Conservation (phyloP, 345 rosid genomes). For the Aquilaria malaccensis region DNA sequence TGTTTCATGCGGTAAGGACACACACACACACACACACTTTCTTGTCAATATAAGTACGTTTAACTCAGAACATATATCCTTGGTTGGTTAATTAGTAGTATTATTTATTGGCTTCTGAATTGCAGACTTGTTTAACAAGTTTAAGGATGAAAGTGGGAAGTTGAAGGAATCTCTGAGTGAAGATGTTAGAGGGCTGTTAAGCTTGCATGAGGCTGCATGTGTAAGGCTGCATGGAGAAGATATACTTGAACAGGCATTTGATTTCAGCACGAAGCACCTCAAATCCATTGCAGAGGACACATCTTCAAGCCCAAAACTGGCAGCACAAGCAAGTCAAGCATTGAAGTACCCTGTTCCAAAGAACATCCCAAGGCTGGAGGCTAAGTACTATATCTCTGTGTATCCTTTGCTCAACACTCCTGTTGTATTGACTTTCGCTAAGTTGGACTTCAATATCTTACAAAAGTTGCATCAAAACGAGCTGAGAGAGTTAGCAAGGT, state of each 20-base stretch:
- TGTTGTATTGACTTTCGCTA: constrained; percentile 18
- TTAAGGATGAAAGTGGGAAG: constrained; percentile 18
- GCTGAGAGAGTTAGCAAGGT: constrained; percentile 13
- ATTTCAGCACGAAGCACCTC: constrained; percentile 15
- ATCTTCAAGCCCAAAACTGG: neutral
- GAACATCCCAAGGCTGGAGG: constrained; percentile 16
- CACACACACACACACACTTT: too few species aligned
- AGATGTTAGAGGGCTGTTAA: constrained; percentile 18
- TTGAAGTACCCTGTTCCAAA: constrained; percentile 10
- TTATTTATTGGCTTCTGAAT: too few species aligned
- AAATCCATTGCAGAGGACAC: neutral
- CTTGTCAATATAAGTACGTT: too few species aligned
- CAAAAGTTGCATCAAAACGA: constrained; percentile 22
- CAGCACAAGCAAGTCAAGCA: constrained; percentile 12
- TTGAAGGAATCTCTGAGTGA: constrained; percentile 11
- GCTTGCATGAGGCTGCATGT: constrained; percentile 24
- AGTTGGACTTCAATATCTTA: constrained; percentile 26
- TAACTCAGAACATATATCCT: too few species aligned
- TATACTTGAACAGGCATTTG: constrained; percentile 13
- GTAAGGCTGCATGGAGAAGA: constrained; percentile 14
- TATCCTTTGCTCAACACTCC: constrained; percentile 9
- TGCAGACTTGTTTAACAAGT: constrained; percentile 17
- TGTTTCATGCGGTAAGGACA: constrained; percentile 13
- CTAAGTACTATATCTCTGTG: constrained; percentile 11
- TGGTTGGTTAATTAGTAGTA: too few species aligned